Base-by-base conservation (phyloP, 495 filamentous ascomycete species). In the Aspergillus saccharolyticus region DNA sequence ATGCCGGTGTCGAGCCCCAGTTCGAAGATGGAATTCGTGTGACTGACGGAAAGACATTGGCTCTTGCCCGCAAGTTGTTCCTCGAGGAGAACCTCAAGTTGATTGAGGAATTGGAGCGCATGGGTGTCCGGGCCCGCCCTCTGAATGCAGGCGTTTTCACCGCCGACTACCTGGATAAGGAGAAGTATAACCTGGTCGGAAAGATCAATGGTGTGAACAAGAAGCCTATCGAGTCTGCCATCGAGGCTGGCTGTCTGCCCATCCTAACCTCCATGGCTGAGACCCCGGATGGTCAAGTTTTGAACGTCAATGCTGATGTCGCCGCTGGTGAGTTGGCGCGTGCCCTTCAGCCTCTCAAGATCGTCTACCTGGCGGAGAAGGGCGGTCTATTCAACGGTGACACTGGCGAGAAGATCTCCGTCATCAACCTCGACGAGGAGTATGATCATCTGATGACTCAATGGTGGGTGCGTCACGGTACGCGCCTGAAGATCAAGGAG, bases 301-400 rank as follows among this genome's bases (percentile, higher is more conserved):
- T 98, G 46, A 98, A 98, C 64, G 94, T 98, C 72, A 98, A 98
- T 69, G 94, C 94, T 52, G 94, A 98, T 71, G 91, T 97, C 49
- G 93, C 93, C 22, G 94, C 94, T 28, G 93, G 91, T 63, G 95
- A 97, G 72, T 75, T 98, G 50, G 94, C 94, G 42, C 85, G 89
- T 50, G 83, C 89, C 54, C 75, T 98, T 57, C 89, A 97, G 75
- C 94, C 94, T 28, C 77, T 97, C 63, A 98, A 98, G 85, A 96
- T 97, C 47, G 92, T 98, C 48, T 98, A 97, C 73, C 84, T 98
- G 18, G 95, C 91, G 25, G 94, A 98, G 78, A 97, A 97, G 81
- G 94, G 94, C 42, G 94, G 94, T 17, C 75, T 98, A 30, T 96
- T 96, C 75, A 91, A 97, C 68, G 92, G 90, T 54, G 90, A 94